Percentiles rank a stretch among this genome's conserved stretches.
Evolutionary conservation across 768 basidiomycete genomes (phyloP).

Genomic region (Mycena epipterygia): DNA sequence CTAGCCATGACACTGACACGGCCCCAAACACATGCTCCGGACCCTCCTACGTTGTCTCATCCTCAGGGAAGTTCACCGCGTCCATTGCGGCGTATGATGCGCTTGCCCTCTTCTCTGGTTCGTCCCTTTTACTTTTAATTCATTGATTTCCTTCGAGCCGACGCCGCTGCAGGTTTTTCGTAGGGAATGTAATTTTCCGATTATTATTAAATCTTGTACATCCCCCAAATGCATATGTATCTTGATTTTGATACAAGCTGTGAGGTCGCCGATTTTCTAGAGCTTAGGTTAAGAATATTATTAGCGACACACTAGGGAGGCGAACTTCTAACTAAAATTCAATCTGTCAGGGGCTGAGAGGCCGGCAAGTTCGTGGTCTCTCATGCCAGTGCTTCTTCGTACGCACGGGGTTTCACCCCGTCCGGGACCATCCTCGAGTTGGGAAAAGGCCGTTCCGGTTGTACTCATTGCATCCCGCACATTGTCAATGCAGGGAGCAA

Average conservation of each 20-base stretch:
- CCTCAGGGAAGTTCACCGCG: conserved; percentile 23
- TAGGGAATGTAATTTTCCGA: conserved; percentile 15
- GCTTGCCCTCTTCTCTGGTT: conserved; percentile 26
- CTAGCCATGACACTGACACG: conserved; percentile 26
- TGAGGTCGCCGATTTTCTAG: no score
- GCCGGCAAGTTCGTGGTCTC: no score
- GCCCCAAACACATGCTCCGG: conserved; percentile 24
- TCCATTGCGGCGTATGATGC: conserved; percentile 27
- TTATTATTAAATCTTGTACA: conserved; percentile 18
- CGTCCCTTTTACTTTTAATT: conserved; percentile 10
- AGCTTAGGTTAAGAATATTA: no score
- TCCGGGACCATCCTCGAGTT: no score
- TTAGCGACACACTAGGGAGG: no score
- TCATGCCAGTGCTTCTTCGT: no score
- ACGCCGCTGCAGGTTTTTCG: conserved; percentile 17
- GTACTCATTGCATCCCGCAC: no score
- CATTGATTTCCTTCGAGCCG: conserved; percentile 15
- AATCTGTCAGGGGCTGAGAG: no score
- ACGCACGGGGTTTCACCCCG: no score
- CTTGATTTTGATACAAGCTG: conserved; percentile 10
- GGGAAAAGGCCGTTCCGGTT: no score
- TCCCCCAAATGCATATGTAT: conserved; percentile 12
- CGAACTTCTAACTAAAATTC: no score
- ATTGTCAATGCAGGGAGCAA: no score
- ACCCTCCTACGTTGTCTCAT: conserved; percentile 24